A percentile compares a stretch with the other conserved stretches of the same genome.
Evolutionary conservation across 176 grass and related monocot genomes (phyloP).

Genomic region (Carex pumila): DNA sequence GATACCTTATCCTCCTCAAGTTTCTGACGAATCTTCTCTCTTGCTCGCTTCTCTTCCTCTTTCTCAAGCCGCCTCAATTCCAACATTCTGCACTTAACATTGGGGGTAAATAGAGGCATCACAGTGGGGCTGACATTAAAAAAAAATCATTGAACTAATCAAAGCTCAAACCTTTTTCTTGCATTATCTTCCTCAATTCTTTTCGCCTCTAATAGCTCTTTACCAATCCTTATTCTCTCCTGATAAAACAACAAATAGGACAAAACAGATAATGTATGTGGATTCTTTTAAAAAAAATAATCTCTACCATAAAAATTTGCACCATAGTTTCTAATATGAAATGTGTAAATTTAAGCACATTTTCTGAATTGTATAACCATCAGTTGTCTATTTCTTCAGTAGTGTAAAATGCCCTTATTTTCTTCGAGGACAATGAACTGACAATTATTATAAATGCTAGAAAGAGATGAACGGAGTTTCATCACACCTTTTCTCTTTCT

Average conservation of each 20-base stretch:
- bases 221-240: constrained; percentile 87
- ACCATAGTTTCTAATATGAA: not conserved
- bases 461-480: constrained; percentile 6
- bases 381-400: not conserved
- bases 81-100: constrained; percentile 50
- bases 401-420: not conserved
- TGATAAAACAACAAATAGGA: constrained; percentile 6
- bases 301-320: not conserved
- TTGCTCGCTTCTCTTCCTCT: constrained; percentile 90
- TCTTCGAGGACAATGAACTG: not conserved
- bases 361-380: not conserved
- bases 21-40: constrained; percentile 95
- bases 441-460: not conserved
- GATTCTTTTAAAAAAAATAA: not conserved
- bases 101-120: not conserved
- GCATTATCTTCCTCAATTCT: constrained; percentile 95
- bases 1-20: constrained; percentile 94
- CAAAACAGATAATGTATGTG: not conserved
- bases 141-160: constrained; percentile 4
- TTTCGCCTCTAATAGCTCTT: constrained; percentile 96
- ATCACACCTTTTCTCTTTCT: constrained; percentile 81
- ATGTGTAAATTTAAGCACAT: not conserved
- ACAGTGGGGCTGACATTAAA: not conserved
- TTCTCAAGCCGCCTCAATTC: constrained; percentile 86
- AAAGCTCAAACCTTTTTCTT: constrained; percentile 65